Evolutionary conservation across 768 basidiomycete species (phyloP).

Genomic region (Megacollybia marginata): DNA sequence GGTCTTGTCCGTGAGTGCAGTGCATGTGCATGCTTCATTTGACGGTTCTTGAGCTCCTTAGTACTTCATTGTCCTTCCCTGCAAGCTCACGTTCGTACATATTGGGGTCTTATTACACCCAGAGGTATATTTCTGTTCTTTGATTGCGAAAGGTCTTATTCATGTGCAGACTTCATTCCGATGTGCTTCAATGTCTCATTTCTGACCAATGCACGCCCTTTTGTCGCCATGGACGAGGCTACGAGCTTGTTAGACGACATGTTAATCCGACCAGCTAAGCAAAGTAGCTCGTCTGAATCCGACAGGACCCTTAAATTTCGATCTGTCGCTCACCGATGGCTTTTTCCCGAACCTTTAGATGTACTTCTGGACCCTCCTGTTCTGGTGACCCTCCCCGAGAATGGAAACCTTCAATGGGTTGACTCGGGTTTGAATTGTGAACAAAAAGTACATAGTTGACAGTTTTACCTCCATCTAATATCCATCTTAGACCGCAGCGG

Average conservation of each 20-base stretch:
- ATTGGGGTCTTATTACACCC: neutral
- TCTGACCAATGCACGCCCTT: conserved; percentile 33
- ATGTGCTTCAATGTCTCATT: conserved; percentile 42
- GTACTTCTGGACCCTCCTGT: conserved; percentile 12
- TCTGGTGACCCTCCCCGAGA: conserved; percentile 15
- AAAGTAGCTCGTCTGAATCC: neutral
- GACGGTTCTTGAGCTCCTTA: conserved; percentile 5
- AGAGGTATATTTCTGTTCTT: neutral
- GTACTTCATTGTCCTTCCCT: conserved; percentile 35
- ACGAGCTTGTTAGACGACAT: conserved; percentile 8
- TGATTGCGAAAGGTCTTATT: no score
- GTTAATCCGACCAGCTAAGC: neutral
- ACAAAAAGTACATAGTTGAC: conserved; percentile 26
- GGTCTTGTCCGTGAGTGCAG: conserved; percentile 35
- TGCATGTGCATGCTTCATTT: neutral
- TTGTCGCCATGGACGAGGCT: conserved; percentile 37
- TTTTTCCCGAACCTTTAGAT: conserved; percentile 34
- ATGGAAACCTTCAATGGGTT: conserved; percentile 29
- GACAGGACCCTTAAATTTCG: conserved; percentile 4
- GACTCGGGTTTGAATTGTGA: conserved; percentile 41
- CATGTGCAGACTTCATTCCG: conserved; percentile 23
- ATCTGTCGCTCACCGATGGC: conserved; percentile 33
- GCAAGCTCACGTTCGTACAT: conserved; percentile 31
- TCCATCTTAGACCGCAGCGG: conserved; percentile 30
- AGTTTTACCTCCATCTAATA: neutral